Evolutionary conservation across 2,329 filamentous ascomycete species (phyloP).

Genomic region (Beauveria sp.): DNA sequence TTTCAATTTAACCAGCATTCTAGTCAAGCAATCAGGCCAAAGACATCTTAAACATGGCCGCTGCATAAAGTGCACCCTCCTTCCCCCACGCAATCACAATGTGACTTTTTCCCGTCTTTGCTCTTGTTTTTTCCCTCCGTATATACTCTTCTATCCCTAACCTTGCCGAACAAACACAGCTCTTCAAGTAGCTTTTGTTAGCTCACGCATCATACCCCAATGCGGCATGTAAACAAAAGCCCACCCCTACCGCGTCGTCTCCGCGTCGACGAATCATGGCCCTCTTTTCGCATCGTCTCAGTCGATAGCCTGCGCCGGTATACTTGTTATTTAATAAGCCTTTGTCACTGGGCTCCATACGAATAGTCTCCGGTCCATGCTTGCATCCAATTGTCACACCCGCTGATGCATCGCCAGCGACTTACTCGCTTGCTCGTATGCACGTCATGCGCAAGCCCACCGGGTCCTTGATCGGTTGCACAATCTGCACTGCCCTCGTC

Average conservation of each 20-base stretch:
- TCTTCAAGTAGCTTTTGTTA: slow-evolving; percentile 7
- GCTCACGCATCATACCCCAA: slow-evolving; percentile 4
- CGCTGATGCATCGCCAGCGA: not conserved
- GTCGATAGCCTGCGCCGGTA: not conserved
- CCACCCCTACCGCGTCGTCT: slow-evolving; percentile 4
- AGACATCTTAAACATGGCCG: not conserved
- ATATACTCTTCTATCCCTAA: not conserved
- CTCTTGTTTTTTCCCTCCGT: not conserved
- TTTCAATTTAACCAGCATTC: slow-evolving; percentile 7
- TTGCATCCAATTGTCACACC: not conserved
- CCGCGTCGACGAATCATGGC: slow-evolving; percentile 9
- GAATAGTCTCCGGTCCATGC: not conserved
- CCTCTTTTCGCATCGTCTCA: not conserved
- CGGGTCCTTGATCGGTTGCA: not conserved
- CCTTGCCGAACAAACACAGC: not conserved
- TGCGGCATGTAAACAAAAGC: slow-evolving; percentile 10
- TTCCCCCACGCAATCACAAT: not conserved
- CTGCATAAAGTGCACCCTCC: not conserved
- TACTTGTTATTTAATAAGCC: not conserved
- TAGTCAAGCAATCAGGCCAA: not conserved
- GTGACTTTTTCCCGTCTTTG: not conserved
- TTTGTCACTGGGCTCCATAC: not conserved
- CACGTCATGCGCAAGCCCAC: not conserved
- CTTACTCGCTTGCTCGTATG: not conserved
- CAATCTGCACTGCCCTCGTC: not conserved